phyloP scores from a whole-genome alignment of 75 land plant genomes.

The Gnetum montanum region DNA sequence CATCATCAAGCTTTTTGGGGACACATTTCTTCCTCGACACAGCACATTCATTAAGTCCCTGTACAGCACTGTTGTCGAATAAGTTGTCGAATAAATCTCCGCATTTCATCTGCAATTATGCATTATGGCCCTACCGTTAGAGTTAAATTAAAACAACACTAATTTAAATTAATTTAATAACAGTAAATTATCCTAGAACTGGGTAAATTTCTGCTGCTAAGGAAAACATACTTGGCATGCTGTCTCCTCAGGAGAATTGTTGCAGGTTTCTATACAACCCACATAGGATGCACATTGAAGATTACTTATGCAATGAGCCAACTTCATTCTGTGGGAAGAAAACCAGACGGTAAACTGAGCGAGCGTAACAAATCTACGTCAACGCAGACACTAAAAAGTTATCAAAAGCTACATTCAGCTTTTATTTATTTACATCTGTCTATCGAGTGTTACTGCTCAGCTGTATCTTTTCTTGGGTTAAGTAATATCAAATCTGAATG shows the following conservation, averaged over 20 bases:
- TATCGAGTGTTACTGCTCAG: too few species aligned
- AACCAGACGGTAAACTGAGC: background rate
- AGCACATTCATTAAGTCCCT: slow-evolving; percentile 94
- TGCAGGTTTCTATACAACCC: slow-evolving; percentile 94
- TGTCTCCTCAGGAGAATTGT: slow-evolving; percentile 92
- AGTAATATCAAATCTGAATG: too few species aligned
- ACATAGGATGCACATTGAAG: slow-evolving; percentile 92
- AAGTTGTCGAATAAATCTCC: slow-evolving; percentile 93
- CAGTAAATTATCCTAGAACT: background rate
- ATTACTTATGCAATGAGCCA: slow-evolving; percentile 82
- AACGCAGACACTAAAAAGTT: background rate
- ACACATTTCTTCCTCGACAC: slow-evolving; percentile 93
- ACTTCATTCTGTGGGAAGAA: slow-evolving; percentile 34
- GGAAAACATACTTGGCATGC: slow-evolving; percentile 73
- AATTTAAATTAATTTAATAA: background rate
- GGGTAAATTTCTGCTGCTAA: background rate
- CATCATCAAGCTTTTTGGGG: slow-evolving; percentile 67
- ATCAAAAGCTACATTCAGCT: too few species aligned
- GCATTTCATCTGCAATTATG: slow-evolving; percentile 70
- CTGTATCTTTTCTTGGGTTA: too few species aligned
- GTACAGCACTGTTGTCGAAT: slow-evolving; percentile 89
- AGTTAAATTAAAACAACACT: too few species aligned
- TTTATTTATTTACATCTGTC: too few species aligned
- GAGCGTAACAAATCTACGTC: background rate
- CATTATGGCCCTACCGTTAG: background rate